A percentile compares a stretch with the other conserved stretches of the same genome.
phyloP scores from a whole-genome alignment of 106 monocot species.

The Allium sativum region DNA sequence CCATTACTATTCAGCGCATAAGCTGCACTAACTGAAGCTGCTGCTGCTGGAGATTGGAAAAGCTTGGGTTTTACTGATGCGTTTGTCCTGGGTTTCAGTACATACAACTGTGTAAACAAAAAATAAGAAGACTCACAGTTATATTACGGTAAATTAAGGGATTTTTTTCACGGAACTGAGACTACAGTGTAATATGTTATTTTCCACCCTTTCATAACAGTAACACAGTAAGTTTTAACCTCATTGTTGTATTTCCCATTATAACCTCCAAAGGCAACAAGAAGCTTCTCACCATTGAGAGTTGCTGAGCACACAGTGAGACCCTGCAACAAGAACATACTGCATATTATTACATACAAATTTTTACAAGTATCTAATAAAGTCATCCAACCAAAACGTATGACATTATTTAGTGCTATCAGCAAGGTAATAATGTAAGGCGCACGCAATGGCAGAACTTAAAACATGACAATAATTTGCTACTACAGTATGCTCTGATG shows the following conservation, averaged over 20 bases:
- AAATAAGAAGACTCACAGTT: not conserved
- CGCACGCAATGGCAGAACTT: not conserved
- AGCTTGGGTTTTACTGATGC: constrained; percentile 36
- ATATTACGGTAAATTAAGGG: too few species aligned
- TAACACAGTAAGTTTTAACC: constrained; percentile 17
- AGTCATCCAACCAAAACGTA: too few species aligned
- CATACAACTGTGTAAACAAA: constrained; percentile 41
- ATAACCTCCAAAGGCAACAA: constrained; percentile 95
- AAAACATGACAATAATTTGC: not conserved
- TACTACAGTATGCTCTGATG: not conserved
- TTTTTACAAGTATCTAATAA: not conserved
- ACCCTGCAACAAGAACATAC: constrained; percentile 41
- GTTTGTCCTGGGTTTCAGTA: constrained; percentile 53
- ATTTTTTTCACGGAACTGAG: too few species aligned
- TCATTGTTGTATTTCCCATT: constrained; percentile 93
- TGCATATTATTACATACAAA: not conserved
- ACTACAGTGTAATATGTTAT: too few species aligned
- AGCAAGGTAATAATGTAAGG: too few species aligned
- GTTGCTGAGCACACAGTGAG: constrained; percentile 56
- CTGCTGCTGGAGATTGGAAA: constrained; percentile 79
- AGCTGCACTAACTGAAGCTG: constrained; percentile 87
- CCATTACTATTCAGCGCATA: constrained; percentile 46
- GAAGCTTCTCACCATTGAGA: constrained; percentile 53
- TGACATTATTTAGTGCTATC: too few species aligned
- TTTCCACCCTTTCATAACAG: too few species aligned